Percentiles rank a stretch among this genome's conserved stretches.
Evolutionary conservation across 257 asterid species (phyloP).

Genomic region (Nicotiana tabacum): DNA sequence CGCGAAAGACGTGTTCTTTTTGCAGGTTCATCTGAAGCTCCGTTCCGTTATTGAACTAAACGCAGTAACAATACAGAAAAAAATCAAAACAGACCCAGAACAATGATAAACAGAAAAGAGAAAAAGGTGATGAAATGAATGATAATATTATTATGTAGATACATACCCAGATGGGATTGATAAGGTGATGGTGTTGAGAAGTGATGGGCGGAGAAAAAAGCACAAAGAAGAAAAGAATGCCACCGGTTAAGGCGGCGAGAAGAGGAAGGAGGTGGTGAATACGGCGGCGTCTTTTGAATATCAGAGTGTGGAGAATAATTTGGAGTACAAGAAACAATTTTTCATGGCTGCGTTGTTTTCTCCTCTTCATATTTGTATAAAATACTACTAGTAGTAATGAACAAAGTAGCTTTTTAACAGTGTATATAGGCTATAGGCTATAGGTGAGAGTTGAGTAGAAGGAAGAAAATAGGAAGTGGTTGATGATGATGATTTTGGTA

Average conservation of each 20-base stretch:
- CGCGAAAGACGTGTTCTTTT: constrained; percentile 33
- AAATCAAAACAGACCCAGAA: not conserved
- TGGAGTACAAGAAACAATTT: constrained; percentile 27
- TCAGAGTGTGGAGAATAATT: constrained; percentile 31
- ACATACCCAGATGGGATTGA: constrained; percentile 20
- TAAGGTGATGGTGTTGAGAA: constrained; percentile 18
- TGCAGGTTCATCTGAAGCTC: constrained; percentile 26
- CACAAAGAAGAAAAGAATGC: constrained; percentile 37
- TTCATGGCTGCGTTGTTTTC: constrained; percentile 17
- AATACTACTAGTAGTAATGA: no score
- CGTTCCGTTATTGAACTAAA: constrained; percentile 27
- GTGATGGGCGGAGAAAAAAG: constrained; percentile 39
- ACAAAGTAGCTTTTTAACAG: not conserved
- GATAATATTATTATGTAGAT: not conserved
- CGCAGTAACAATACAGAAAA: not conserved
- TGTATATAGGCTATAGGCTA: not conserved
- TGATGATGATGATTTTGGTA: not conserved
- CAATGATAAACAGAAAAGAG: no score
- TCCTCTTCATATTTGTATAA: constrained; percentile 32
- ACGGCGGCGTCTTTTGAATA: constrained; percentile 43
- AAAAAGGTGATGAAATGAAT: not conserved
- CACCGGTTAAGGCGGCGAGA: constrained; percentile 35
- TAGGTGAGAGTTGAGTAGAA: not conserved
- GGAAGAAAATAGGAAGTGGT: not conserved
- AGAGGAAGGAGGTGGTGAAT: constrained; percentile 36